Evolutionary conservation across 257 asterid species (phyloP).

Genomic region (Gynochthodes officinalis): DNA sequence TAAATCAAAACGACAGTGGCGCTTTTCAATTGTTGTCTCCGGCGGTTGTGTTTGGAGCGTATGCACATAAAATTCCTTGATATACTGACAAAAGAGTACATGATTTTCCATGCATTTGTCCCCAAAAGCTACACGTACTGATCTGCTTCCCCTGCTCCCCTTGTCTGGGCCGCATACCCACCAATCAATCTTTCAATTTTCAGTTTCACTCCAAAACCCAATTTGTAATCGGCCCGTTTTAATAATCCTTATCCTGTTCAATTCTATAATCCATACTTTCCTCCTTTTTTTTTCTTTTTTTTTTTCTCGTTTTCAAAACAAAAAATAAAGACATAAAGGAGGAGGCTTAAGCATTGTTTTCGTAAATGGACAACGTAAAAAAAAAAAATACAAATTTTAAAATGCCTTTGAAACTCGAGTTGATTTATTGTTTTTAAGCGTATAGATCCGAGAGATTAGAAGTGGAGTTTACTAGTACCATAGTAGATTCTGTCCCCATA

Average conservation of each 20-base stretch:
- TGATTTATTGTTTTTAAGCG: not conserved
- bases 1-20: constrained; percentile 29
- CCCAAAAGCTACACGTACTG: constrained; percentile 17
- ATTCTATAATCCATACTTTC: too few species aligned
- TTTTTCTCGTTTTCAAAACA: too few species aligned
- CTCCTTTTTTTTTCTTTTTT: too few species aligned
- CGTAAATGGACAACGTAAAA: too few species aligned
- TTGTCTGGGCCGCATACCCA: constrained; percentile 9
- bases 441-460: constrained; percentile 9
- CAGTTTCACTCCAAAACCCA: not conserved
- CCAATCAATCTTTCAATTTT: not conserved
- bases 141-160: not conserved
- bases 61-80: constrained; percentile 6
- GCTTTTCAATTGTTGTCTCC: constrained; percentile 17
- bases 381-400: too few species aligned
- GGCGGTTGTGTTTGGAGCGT: constrained; percentile 14
- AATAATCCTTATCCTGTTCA: not conserved
- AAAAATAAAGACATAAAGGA: too few species aligned
- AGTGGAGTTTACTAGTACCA: not conserved
- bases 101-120: constrained; percentile 30
- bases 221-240: not conserved
- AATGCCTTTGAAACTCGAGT: not conserved
- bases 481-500: constrained; percentile 6
- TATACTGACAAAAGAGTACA: constrained; percentile 23
- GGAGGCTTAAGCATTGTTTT: too few species aligned